A percentile compares a stretch with the other conserved stretches of the same genome.
Conservation (phyloP, 108 stramenopile genomes). For the Fistulifera solaris region DNA sequence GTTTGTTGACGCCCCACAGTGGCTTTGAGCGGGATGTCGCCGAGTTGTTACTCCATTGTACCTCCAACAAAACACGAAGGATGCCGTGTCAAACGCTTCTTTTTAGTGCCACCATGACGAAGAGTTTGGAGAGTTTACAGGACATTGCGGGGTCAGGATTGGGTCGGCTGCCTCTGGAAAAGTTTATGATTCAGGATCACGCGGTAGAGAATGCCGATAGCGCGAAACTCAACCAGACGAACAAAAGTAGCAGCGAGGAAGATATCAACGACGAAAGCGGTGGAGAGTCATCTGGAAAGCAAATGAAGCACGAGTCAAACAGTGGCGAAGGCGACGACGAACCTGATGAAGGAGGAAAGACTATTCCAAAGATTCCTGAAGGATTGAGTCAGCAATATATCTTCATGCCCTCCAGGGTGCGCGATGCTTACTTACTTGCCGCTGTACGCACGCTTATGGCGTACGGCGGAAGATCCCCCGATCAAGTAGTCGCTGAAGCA, state of each 20-base stretch:
- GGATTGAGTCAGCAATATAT: constrained; percentile 90
- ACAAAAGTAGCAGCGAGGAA: constrained; percentile 8
- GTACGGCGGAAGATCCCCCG: constrained; percentile 57
- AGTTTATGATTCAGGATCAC: constrained; percentile 56
- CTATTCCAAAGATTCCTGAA: constrained; percentile 72
- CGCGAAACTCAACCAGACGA: constrained; percentile 13
- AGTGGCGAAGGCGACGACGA: constrained; percentile 14
- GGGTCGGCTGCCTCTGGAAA: constrained; percentile 57
- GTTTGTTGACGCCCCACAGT: constrained; percentile 69
- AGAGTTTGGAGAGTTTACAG: constrained; percentile 69
- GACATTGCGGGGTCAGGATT: constrained; percentile 64
- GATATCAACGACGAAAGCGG: constrained; percentile 17
- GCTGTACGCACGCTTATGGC: constrained; percentile 66
- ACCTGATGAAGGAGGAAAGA: constrained; percentile 14
- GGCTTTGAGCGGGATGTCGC: constrained; percentile 90
- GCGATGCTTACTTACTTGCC: constrained; percentile 75
- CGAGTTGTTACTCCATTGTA: constrained; percentile 60
- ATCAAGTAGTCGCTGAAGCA: constrained; percentile 1
- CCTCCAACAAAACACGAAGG: constrained; percentile 24
- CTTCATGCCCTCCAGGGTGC: constrained; percentile 87
- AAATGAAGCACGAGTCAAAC: constrained; percentile 3
- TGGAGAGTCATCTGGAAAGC: constrained; percentile 1
- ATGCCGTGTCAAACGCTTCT: constrained; percentile 83
- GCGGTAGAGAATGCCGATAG: constrained; percentile 7
- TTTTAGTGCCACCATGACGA: constrained; percentile 95